Conservation (phyloP, 2,329 filamentous ascomycete genomes). For the Colletotrichum sp. region DNA sequence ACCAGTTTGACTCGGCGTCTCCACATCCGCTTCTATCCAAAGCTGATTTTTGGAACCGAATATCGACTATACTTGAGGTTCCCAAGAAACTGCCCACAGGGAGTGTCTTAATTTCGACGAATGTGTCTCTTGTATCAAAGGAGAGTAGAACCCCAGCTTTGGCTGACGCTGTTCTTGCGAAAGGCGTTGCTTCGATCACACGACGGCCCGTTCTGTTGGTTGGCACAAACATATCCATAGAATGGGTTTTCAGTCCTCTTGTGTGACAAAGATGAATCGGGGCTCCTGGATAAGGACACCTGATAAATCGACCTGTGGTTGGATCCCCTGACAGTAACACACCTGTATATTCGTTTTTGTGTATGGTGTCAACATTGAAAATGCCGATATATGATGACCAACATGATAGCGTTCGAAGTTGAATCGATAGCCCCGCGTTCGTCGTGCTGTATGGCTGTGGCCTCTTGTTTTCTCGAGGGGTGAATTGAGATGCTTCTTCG, state of each 20-base stretch:
- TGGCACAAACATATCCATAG: background rate
- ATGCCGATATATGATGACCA: background rate
- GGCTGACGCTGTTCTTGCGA: background rate
- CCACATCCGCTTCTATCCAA: background rate
- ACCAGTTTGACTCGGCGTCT: background rate
- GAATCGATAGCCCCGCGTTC: background rate
- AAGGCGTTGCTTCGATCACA: background rate
- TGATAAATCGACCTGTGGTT: background rate
- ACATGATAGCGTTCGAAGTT: background rate
- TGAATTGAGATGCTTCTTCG: background rate
- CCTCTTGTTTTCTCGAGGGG: background rate
- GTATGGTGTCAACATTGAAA: background rate
- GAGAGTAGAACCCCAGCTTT: background rate
- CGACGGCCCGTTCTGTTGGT: background rate
- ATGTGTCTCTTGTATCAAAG: background rate
- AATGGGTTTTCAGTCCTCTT: background rate
- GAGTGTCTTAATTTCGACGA: background rate
- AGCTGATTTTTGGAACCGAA: background rate
- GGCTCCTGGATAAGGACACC: background rate
- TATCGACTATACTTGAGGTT: background rate
- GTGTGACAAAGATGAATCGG: background rate
- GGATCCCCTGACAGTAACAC: background rate
- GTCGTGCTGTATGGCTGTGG: background rate
- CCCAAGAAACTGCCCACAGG: background rate
- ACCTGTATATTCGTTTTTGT: background rate